Percentiles rank a stretch among this genome's conserved stretches.
These are phyloP conservation scores for Odontarrhena argentea DNA, from an alignment of 345 rosid species.

Conservation along the genomic window DNA sequence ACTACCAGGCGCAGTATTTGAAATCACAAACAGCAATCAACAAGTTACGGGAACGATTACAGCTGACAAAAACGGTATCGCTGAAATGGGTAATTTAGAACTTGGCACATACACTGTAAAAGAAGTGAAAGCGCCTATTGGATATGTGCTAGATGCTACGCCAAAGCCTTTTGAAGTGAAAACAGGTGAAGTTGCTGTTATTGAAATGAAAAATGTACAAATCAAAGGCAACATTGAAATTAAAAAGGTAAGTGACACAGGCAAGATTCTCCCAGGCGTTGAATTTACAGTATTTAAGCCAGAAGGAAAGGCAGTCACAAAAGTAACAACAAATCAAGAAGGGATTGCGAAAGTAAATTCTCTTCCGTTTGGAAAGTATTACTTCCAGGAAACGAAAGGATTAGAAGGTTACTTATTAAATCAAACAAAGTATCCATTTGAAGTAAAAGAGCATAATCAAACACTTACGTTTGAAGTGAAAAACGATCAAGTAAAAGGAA, in stretches of 20 bases:
- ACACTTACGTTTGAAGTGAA: background rate
- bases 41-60: background rate
- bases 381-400: background rate
- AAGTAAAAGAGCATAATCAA: background rate
- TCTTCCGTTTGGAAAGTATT: background rate
- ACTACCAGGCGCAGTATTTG: background rate
- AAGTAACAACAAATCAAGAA: background rate
- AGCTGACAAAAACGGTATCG: background rate
- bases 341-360: background rate
- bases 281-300: background rate
- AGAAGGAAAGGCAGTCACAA: background rate
- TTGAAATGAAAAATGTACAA: background rate
- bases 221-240: background rate
- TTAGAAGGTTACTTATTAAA: background rate
- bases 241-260: background rate
- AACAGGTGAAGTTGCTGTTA: background rate
- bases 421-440: background rate
- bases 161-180: background rate
- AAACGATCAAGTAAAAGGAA: background rate
- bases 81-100: background rate
- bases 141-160: background rate
- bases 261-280: background rate
- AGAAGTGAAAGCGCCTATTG: background rate
- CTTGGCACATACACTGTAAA: background rate
- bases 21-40: background rate